phyloP scores from a whole-genome alignment of 768 basidiomycete species.

The Termitomyces bulborhizus region DNA sequence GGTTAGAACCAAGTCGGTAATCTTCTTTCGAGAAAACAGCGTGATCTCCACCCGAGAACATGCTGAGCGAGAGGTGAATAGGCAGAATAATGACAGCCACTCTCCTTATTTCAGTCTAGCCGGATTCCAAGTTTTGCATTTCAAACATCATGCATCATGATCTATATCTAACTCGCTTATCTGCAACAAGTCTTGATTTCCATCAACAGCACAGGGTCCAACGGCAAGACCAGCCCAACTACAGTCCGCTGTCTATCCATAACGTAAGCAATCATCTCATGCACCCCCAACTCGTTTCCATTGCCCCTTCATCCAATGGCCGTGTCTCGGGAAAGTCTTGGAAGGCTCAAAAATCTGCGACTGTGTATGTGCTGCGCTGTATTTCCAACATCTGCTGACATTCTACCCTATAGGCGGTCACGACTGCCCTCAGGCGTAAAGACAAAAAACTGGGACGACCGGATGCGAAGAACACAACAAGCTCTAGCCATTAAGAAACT shows the following conservation, averaged over 20 bases:
- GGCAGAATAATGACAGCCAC: neutral
- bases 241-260: neutral
- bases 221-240: neutral
- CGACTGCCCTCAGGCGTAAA: constrained; percentile 61
- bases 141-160: constrained; percentile 5
- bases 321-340: constrained; percentile 67
- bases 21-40: neutral
- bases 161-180: neutral
- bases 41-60: constrained; percentile 35
- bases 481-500: constrained; percentile 69
- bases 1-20: constrained; percentile 18
- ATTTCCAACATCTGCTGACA: constrained; percentile 6
- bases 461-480: constrained; percentile 64
- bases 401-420: constrained; percentile 45
- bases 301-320: constrained; percentile 58
- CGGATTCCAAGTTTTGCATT: constrained; percentile 6
- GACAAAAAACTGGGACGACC: constrained; percentile 58
- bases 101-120: constrained; percentile 6
- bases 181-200: neutral
- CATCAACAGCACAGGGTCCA: neutral
- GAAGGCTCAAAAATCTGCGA: constrained; percentile 46
- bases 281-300: constrained; percentile 19
- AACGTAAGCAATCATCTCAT: constrained; percentile 5
- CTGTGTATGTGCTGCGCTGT: constrained; percentile 32
- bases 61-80: constrained; percentile 17